Evolutionary conservation across 1,284 basidiomycete species (phyloP), one percentile per base, ranked within the genome.

Genomic region (Abortiporus biennis): DNA sequence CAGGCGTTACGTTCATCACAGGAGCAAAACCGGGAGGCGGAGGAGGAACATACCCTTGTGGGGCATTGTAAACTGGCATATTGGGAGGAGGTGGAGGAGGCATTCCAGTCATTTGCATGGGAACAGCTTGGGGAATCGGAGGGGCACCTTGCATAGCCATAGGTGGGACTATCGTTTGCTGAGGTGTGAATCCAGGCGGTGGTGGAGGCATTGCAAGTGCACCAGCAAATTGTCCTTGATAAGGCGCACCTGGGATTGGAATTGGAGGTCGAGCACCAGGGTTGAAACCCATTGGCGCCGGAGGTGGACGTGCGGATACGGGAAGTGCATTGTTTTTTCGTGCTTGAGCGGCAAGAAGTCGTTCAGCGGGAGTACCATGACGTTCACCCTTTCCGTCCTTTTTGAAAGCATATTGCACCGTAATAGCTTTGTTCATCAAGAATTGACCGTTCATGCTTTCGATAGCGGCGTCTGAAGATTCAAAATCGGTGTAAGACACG

Each of bases 381-480:
- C 94, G 79, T 64, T 99, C 95, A 47, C 94, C 93, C 63, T 98
- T 97, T 43, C 91, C 92, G 56, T 99, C 96, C 69, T 98, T 98
- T 66, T 98, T 98, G 76, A 97, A 95, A 3, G 95, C 95, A 61
- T 96, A 98, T 62, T 95, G 92, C 12, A 97, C 93, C 13, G 85
- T 85, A 59, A 98, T 90, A 45, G 93, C 87, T 65, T 96, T 96
- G 72, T 98, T 98, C 83, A 95, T 93, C 36, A 99, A 74, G 77
- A 92, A 97, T 58, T 99, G 95, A 36, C 83, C 82, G 56, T 97
- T 95, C 91, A 99, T 94, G 16, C 92, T 80, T 64, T 98, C 94
- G 47, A 96, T 80, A 3, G 96, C 95, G 13, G 91, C 90, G 63
- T 99, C 96, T 15, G 94, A 91, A 4, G 94, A 82, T 59, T 99